Conservation (phyloP, 345 rosid genomes). For the Brassica cretica region DNA sequence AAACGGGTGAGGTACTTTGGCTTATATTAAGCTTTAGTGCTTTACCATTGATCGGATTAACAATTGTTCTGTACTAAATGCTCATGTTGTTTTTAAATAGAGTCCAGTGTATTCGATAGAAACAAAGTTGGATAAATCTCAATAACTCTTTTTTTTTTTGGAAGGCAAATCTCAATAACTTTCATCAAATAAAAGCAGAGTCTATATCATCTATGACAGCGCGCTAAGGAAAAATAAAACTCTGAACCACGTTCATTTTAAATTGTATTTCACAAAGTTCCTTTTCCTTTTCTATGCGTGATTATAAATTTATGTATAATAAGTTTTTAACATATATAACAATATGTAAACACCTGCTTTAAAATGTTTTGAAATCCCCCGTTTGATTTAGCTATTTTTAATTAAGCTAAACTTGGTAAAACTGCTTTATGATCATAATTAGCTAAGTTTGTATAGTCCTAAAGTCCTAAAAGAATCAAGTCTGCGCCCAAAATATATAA, state of each 20-base stretch:
- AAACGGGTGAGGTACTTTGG: too few relatives aligned
- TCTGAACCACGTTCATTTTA: neutral
- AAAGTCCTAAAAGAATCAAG: neutral
- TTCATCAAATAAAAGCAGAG: neutral
- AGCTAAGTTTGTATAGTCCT: neutral
- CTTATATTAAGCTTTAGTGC: too few relatives aligned
- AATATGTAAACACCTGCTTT: neutral
- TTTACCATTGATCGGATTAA: too few relatives aligned
- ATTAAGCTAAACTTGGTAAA: neutral
- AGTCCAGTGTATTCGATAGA: too few relatives aligned
- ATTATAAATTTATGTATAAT: neutral
- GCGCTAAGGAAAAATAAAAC: neutral
- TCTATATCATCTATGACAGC: neutral
- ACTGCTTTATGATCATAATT: neutral
- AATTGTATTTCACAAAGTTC: neutral
- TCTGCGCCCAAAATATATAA: neutral
- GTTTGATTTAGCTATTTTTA: neutral
- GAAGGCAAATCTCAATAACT: neutral
- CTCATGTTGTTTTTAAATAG: too few relatives aligned
- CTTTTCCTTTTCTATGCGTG: neutral
- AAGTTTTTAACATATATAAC: neutral
- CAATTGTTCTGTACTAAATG: too few relatives aligned
- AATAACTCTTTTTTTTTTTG: too few relatives aligned
- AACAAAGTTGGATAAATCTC: too few relatives aligned
- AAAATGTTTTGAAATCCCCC: neutral